phyloP scores from a whole-genome alignment of 768 basidiomycete species.

The Fomitopsis serialis region DNA sequence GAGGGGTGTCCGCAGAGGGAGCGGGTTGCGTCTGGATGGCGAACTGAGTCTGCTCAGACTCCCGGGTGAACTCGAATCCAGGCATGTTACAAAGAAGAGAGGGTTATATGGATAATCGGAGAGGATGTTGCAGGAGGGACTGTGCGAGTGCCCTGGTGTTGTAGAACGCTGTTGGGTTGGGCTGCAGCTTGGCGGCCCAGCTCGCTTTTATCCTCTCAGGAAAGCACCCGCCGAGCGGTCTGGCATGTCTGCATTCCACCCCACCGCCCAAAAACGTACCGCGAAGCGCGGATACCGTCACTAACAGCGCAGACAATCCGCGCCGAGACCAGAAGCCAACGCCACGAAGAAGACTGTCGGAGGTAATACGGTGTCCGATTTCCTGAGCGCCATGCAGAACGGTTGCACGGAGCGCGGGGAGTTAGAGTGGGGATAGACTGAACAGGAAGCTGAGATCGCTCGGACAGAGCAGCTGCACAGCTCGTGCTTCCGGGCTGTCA shows the following conservation, averaged over 20 bases:
- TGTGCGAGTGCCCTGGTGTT: background rate
- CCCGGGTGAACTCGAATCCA: conserved; percentile 22
- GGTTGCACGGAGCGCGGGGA: background rate
- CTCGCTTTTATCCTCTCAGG: background rate
- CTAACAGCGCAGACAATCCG: background rate
- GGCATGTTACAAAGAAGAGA: conserved; percentile 15
- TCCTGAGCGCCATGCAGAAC: background rate
- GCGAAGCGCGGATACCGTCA: background rate
- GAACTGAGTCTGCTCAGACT: conserved; percentile 14
- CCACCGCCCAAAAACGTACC: background rate
- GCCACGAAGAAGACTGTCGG: background rate
- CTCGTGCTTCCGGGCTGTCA: background rate
- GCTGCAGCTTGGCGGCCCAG: background rate
- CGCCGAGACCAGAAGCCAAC: background rate
- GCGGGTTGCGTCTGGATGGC: conserved; percentile 1
- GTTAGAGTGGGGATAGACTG: background rate
- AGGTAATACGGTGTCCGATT: background rate
- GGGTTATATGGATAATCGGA: conserved; percentile 7
- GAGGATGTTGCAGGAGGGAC: background rate
- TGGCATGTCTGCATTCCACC: background rate
- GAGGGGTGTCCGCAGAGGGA: conserved; percentile 1
- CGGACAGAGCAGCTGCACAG: background rate
- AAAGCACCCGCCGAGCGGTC: background rate
- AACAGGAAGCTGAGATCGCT: background rate
- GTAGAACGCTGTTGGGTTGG: background rate